A percentile compares a stretch with the other conserved stretches of the same genome.
Conservation (phyloP, 2,329 filamentous ascomycete species). For the Clarireedia monteithiana region DNA sequence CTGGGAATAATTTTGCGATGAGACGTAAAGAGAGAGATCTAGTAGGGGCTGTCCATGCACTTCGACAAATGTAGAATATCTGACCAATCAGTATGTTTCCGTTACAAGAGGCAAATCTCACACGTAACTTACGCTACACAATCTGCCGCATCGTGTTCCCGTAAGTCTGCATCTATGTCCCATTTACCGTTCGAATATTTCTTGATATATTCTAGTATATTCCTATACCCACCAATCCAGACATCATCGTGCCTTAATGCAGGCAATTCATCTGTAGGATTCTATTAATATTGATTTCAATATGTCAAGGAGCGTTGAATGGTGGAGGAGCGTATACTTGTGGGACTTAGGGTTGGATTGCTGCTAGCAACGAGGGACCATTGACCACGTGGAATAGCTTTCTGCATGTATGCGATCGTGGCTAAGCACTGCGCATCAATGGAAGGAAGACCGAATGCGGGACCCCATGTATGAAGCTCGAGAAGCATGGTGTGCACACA, state of each 20-base stretch:
- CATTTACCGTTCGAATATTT: conserved; percentile 37
- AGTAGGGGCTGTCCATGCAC: conserved; percentile 69
- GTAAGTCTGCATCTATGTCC: conserved; percentile 38
- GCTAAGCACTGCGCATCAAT: conserved; percentile 89
- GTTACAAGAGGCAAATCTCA: background rate
- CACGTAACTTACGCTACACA: conserved; percentile 37
- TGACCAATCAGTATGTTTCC: conserved; percentile 4
- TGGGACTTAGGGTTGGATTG: conserved; percentile 63
- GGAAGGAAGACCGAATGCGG: conserved; percentile 80
- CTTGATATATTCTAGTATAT: conserved; percentile 43
- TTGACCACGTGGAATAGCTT: conserved; percentile 47
- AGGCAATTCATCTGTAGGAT: conserved; percentile 44
- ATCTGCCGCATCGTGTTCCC: conserved; percentile 37
- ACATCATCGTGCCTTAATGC: conserved; percentile 44
- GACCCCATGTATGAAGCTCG: conserved; percentile 83
- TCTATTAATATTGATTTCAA: background rate
- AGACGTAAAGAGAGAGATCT: conserved; percentile 84
- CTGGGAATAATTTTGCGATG: conserved; percentile 75
- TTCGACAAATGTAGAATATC: conserved; percentile 62
- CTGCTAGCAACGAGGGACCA: conserved; percentile 70
- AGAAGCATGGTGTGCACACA: conserved; percentile 36
- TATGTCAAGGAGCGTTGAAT: background rate
- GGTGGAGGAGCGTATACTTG: conserved; percentile 46
- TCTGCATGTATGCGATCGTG: conserved; percentile 66
- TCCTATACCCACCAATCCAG: conserved; percentile 45